These are phyloP conservation scores for Spizellomyces sp. DNA, from an alignment of 192 early-diverging fungal genomes.

Conservation along the genomic window DNA sequence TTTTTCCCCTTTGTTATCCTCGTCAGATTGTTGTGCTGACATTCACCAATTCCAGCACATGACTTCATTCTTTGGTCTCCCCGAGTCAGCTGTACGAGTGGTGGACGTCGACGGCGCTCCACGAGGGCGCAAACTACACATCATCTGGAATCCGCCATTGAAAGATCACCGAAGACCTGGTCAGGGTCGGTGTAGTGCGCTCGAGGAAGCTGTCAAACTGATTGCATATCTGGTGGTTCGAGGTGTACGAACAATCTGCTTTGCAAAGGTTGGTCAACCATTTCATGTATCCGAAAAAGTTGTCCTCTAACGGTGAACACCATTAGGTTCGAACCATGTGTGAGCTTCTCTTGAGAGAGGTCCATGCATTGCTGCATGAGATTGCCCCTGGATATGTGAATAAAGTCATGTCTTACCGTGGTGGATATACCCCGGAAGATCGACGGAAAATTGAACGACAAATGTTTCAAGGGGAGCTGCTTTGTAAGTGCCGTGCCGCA, in stretches of 20 bases:
- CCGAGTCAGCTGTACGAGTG: conserved; percentile 11
- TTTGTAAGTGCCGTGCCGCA: conserved; percentile 28
- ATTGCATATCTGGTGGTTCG: conserved; percentile 8
- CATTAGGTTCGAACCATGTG: conserved; percentile 57
- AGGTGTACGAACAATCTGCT: conserved; percentile 36
- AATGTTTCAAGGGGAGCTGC: conserved; percentile 67
- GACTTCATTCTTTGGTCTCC: conserved; percentile 43
- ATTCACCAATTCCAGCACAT: conserved; percentile 26
- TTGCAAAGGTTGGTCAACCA: conserved; percentile 34
- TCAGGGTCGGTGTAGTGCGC: conserved; percentile 23
- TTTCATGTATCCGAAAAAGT: not conserved
- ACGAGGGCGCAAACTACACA: conserved; percentile 40
- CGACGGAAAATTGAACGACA: conserved; percentile 69
- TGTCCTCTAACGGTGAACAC: conserved; percentile 28
- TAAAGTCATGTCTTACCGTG: conserved; percentile 71
- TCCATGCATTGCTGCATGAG: conserved; percentile 37
- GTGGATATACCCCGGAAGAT: conserved; percentile 71
- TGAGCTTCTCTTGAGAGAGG: conserved; percentile 49
- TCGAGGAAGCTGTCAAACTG: conserved; percentile 30
- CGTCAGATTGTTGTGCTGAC: not conserved
- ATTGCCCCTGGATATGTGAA: conserved; percentile 7
- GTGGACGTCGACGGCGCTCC: conserved; percentile 39
- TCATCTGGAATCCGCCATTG: conserved; percentile 47
- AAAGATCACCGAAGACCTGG: conserved; percentile 15
- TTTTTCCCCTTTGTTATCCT: not conserved